phyloP scores from a whole-genome alignment of 2,329 filamentous ascomycete species.

The Xylaria sp. region DNA sequence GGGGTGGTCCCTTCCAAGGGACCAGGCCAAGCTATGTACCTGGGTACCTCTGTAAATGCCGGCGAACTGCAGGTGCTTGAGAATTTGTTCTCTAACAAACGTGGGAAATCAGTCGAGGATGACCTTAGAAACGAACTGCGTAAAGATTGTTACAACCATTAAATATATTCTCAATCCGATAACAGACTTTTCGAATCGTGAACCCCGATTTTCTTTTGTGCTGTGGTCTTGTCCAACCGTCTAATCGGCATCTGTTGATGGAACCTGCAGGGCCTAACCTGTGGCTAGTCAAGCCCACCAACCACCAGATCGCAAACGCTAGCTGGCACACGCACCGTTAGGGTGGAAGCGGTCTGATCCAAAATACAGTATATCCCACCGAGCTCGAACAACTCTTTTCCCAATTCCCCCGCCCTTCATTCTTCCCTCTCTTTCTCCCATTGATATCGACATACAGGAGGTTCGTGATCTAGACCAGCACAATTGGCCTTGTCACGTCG shows the following conservation, averaged over 20 bases:
- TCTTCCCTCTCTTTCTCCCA: conserved; percentile 12
- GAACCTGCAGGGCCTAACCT: conserved; percentile 3
- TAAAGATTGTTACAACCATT: neutral
- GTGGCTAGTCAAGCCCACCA: conserved; percentile 18
- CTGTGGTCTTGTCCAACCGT: neutral
- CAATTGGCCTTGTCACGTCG: conserved; percentile 43
- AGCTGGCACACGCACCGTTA: conserved; percentile 30
- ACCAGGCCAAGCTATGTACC: neutral
- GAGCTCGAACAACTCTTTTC: conserved; percentile 23
- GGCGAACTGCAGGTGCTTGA: no score
- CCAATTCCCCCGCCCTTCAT: conserved; percentile 31
- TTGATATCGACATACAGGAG: conserved; percentile 28
- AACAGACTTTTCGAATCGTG: neutral
- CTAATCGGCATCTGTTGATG: neutral
- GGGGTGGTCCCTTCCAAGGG: conserved; percentile 12
- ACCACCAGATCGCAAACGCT: conserved; percentile 25
- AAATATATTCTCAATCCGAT: neutral
- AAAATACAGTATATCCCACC: conserved; percentile 37
- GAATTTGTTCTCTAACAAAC: no score
- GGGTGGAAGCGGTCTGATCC: conserved; percentile 43
- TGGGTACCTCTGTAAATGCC: no score
- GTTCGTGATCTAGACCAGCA: conserved; percentile 32
- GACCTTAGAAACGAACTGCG: neutral
- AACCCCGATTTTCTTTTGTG: neutral
- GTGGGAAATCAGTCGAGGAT: conserved; percentile 9